A percentile compares a stretch with the other conserved stretches of the same genome.
Evolutionary conservation across 2,329 filamentous ascomycete genomes (phyloP).

Genomic region (Ceratocystis cacaofunesta): DNA sequence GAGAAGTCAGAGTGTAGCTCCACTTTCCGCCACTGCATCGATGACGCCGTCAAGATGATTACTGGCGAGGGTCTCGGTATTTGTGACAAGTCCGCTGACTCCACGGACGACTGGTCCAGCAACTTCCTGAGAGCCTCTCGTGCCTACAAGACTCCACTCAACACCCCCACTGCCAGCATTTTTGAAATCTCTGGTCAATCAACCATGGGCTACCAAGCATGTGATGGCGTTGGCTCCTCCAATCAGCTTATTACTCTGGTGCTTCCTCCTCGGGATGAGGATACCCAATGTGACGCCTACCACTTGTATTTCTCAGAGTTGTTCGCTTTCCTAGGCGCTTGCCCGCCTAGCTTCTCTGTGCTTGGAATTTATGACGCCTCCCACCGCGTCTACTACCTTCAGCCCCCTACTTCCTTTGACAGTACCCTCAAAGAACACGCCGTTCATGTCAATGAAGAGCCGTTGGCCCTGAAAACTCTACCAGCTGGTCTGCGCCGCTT

Average conservation of each 20-base stretch:
- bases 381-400: slow-evolving; percentile 16
- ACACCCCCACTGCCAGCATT: slow-evolving; percentile 12
- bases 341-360: slow-evolving; percentile 12
- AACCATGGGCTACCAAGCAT: not conserved
- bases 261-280: slow-evolving; percentile 7
- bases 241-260: slow-evolving; percentile 14
- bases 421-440: slow-evolving; percentile 1
- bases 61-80: slow-evolving; percentile 13
- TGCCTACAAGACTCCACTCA: slow-evolving; percentile 8
- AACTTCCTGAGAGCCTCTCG: not conserved
- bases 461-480: slow-evolving; percentile 6
- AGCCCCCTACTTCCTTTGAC: slow-evolving; percentile 16
- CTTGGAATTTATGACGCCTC: slow-evolving; percentile 16
- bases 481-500: slow-evolving; percentile 16
- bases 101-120: not conserved
- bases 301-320: slow-evolving; percentile 13
- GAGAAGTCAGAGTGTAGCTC: slow-evolving; percentile 17
- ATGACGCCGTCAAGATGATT: slow-evolving; percentile 16
- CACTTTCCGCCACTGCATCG: slow-evolving; percentile 15
- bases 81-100: not conserved
- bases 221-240: not conserved
- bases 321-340: slow-evolving; percentile 13
- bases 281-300: slow-evolving; percentile 15
- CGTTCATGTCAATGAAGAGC: not conserved
- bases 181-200: slow-evolving; percentile 6